These are phyloP conservation scores for Naganishia sp. DNA, from an alignment of 1,284 basidiomycete species.

Conservation along the genomic window DNA sequence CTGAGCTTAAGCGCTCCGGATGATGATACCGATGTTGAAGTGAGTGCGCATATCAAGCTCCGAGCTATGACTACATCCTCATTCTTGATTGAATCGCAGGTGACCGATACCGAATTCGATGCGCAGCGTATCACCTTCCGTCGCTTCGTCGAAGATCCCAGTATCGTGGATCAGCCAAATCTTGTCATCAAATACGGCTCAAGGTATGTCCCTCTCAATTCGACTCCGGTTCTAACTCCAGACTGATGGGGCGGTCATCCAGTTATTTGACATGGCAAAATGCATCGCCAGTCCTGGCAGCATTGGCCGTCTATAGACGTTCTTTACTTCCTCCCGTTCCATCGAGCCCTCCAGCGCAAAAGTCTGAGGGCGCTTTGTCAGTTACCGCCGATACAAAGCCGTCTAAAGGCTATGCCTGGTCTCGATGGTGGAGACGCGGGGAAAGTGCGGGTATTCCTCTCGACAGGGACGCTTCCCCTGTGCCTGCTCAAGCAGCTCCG, in stretches of 20 bases:
- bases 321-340: conserved; percentile 47
- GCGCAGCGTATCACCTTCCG: conserved; percentile 57
- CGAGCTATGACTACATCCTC: neutral
- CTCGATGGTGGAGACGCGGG: conserved; percentile 49
- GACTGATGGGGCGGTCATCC: neutral
- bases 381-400: conserved; percentile 16
- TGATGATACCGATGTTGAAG: conserved; percentile 35
- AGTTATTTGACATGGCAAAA: conserved; percentile 59
- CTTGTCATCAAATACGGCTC: conserved; percentile 57
- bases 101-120: conserved; percentile 49
- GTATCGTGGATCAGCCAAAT: conserved; percentile 56
- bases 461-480: neutral
- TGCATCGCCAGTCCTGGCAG: conserved; percentile 56
- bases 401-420: conserved; percentile 49
- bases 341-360: conserved; percentile 32
- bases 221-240: neutral
- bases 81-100: neutral
- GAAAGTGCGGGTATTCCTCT: conserved; percentile 34
- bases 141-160: conserved; percentile 56
- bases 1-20: conserved; percentile 51
- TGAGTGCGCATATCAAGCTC: conserved; percentile 3
- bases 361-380: neutral
- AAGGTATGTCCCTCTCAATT: conserved; percentile 33
- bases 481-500: conserved; percentile 4
- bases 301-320: conserved; percentile 56